phyloP scores from a whole-genome alignment of 768 basidiomycete genomes.

The Psilocybe cyanescens region DNA sequence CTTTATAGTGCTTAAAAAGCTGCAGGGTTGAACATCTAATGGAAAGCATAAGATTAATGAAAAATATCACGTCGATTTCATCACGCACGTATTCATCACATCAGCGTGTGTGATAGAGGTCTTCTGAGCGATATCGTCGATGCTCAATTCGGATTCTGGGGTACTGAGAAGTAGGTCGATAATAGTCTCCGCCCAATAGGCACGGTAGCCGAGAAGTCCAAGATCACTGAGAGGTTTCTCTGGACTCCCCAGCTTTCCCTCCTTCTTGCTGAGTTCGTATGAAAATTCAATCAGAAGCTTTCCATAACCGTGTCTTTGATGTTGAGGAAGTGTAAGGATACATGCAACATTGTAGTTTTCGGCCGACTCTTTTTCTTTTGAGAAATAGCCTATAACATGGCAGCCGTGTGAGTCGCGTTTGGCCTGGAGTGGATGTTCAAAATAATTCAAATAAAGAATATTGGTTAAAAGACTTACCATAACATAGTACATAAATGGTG shows the following conservation, averaged over 20 bases:
- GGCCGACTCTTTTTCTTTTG: conserved; percentile 98
- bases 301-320: conserved; percentile 96
- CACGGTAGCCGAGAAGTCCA: conserved; percentile 89
- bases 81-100: conserved; percentile 95
- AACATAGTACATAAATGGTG: conserved; percentile 99
- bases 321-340: conserved; percentile 97
- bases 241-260: conserved; percentile 93
- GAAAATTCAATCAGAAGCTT: conserved; percentile 97
- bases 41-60: conserved; percentile 10
- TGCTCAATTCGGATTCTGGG: conserved; percentile 80
- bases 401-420: conserved; percentile 89
- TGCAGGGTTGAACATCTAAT: conserved; percentile 89
- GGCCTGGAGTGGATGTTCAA: conserved; percentile 45
- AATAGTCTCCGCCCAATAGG: conserved; percentile 98
- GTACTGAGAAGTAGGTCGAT: conserved; percentile 83
- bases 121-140: conserved; percentile 96
- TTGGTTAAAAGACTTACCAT: conserved; percentile 63
- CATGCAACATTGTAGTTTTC: conserved; percentile 99
- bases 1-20: conserved; percentile 95
- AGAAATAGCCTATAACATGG: conserved; percentile 97
- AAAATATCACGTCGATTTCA: conserved; percentile 12
- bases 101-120: conserved; percentile 95
- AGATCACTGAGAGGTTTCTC: conserved; percentile 98
- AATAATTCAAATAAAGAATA: background rate
- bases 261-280: conserved; percentile 96